These are phyloP conservation scores for Juncus effusus DNA, from an alignment of 176 grass and related monocot species.

Conservation along the genomic window DNA sequence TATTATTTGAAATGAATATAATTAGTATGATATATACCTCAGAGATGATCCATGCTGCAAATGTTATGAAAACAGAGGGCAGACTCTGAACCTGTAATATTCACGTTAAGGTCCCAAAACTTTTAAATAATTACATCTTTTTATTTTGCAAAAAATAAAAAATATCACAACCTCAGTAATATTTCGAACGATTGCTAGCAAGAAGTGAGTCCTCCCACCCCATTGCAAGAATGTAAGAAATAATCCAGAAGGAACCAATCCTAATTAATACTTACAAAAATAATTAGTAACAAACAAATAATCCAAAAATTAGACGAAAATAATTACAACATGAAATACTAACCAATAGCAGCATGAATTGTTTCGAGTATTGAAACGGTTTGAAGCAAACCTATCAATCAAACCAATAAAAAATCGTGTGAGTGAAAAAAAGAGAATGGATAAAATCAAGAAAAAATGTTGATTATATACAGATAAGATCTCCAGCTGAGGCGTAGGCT, in stretches of 20 bases:
- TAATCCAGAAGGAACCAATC: slow-evolving; percentile 59
- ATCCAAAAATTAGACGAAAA: not conserved
- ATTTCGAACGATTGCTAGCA: slow-evolving; percentile 67
- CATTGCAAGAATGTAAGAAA: slow-evolving; percentile 74
- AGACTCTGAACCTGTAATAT: slow-evolving; percentile 68
- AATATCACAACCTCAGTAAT: slow-evolving; percentile 49
- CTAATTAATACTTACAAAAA: slow-evolving; percentile 29
- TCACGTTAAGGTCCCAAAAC: slow-evolving; percentile 15
- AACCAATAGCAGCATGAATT: slow-evolving; percentile 58
- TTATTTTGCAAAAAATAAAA: not conserved
- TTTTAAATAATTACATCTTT: slow-evolving; percentile 3
- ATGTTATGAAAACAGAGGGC: slow-evolving; percentile 75
- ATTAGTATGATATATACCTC: slow-evolving; percentile 38
- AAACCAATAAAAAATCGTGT: slow-evolving; percentile 1
- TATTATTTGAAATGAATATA: slow-evolving; percentile 7
- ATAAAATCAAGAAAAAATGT: not conserved
- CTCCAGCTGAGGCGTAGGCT: slow-evolving; percentile 51
- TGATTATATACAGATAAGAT: slow-evolving; percentile 53
- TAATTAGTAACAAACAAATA: slow-evolving; percentile 2
- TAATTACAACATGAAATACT: not conserved
- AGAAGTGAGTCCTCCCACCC: slow-evolving; percentile 84
- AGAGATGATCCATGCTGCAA: slow-evolving; percentile 76
- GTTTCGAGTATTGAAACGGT: slow-evolving; percentile 58
- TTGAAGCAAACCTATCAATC: slow-evolving; percentile 56
- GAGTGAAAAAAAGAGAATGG: not conserved